Conservation (phyloP, 176 grass and related monocot genomes). For the Canna indica region DNA sequence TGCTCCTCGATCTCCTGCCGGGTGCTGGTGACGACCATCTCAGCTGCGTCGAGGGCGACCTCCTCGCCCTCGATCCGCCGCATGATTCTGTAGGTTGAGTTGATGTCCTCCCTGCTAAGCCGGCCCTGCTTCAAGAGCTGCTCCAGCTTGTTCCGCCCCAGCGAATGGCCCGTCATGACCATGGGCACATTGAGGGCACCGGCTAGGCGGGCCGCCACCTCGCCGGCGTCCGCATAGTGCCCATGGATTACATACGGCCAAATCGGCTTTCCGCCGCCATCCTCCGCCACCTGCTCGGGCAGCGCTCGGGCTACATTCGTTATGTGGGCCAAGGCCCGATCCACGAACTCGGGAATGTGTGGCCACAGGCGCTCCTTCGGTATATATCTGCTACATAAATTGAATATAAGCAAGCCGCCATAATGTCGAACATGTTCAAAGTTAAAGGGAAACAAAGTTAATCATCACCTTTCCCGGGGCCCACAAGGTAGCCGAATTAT, state of each 20-base stretch:
- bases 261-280: slow-evolving; percentile 9
- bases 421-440: too few relatives aligned
- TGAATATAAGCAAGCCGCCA: too few relatives aligned
- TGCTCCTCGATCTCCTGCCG: slow-evolving; percentile 97
- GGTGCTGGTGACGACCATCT: slow-evolving; percentile 87
- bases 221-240: slow-evolving; percentile 85
- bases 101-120: slow-evolving; percentile 47
- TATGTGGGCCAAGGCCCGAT: slow-evolving; percentile 81
- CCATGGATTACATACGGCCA: slow-evolving; percentile 90
- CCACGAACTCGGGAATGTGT: slow-evolving; percentile 87
- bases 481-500: slow-evolving; percentile 84
- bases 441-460: too few relatives aligned
- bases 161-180: slow-evolving; percentile 92
- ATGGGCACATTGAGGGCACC: slow-evolving; percentile 65
- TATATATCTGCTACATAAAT: slow-evolving; percentile 58
- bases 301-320: slow-evolving; percentile 67
- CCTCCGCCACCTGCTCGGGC: slow-evolving; percentile 25
- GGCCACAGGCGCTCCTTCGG: slow-evolving; percentile 86
- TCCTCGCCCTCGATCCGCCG: slow-evolving; percentile 78
- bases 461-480: slow-evolving; percentile 36
- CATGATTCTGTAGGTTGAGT: slow-evolving; percentile 59
- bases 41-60: slow-evolving; percentile 52
- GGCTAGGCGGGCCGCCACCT: slow-evolving; percentile 58
- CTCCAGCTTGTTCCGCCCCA: slow-evolving; percentile 95
- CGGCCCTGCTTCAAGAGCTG: slow-evolving; percentile 66